A percentile compares a stretch with the other conserved stretches of the same genome.
These are phyloP conservation scores for Globisporangium echinulatum DNA, from an alignment of 352 stramenopile genomes.

Conservation along the genomic window DNA sequence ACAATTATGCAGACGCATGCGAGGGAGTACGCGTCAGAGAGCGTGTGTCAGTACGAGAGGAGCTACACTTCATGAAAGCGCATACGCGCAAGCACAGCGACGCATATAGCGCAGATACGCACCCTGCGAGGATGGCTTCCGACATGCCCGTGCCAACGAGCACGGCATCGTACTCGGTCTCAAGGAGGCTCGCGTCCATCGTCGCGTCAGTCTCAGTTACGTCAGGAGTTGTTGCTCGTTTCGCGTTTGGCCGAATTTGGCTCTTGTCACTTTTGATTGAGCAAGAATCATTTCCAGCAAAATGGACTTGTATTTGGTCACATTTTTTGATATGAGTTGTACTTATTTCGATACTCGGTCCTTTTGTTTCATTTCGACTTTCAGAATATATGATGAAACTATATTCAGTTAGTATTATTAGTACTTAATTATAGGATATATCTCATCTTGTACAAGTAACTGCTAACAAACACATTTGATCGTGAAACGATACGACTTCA, in stretches of 20 bases:
- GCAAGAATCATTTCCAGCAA: not conserved
- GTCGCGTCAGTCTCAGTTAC: not conserved
- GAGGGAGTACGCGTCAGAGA: not conserved
- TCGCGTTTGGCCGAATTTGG: not conserved
- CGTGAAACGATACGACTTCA: too few species aligned
- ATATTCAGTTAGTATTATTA: not conserved
- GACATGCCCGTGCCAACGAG: constrained; percentile 78
- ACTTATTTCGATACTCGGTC: not conserved
- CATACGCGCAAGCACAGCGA: not conserved
- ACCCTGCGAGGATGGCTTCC: constrained; percentile 73
- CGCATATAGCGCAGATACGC: constrained; percentile 3
- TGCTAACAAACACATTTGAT: too few species aligned
- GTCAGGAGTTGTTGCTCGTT: not conserved
- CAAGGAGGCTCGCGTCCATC: constrained; percentile 49
- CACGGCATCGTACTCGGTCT: constrained; percentile 64
- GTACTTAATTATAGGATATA: too few species aligned
- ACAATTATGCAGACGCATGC: not conserved
- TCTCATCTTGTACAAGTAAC: too few species aligned
- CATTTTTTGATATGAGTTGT: not conserved
- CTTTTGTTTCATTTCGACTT: not conserved
- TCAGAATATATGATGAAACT: not conserved
- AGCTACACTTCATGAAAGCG: too few species aligned
- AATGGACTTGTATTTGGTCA: not conserved
- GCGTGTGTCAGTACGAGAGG: not conserved
- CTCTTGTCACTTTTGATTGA: not conserved